Evolutionary conservation across 2,329 filamentous ascomycete genomes (phyloP).

Genomic region (Fusarium duplospermum): DNA sequence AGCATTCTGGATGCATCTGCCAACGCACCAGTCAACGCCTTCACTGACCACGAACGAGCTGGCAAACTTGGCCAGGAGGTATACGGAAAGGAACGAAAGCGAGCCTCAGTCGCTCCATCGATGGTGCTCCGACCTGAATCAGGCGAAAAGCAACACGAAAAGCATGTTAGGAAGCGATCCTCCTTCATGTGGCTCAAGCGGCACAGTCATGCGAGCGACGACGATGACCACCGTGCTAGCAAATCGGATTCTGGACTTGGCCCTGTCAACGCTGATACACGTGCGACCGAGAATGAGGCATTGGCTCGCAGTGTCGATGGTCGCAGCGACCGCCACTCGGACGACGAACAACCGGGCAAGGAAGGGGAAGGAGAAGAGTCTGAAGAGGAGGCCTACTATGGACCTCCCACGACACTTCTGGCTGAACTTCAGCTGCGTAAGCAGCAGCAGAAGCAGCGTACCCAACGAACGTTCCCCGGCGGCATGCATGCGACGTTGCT

Average conservation of each 20-base stretch:
- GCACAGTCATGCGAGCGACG: conserved; percentile 46
- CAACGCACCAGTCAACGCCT: conserved; percentile 87
- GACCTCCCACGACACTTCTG: conserved; percentile 87
- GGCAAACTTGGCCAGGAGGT: conserved; percentile 81
- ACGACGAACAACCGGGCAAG: conserved; percentile 51
- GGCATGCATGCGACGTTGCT: conserved; percentile 93
- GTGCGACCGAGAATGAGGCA: conserved; percentile 33
- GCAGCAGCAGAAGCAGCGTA: conserved; percentile 85
- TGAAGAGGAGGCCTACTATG: conserved; percentile 67
- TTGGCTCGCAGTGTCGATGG: conserved; percentile 46
- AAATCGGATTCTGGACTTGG: conserved; percentile 40
- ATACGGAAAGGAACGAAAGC: conserved; percentile 72
- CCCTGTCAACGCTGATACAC: conserved; percentile 43
- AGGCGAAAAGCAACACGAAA: conserved; percentile 39
- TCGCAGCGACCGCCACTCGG: conserved; percentile 38
- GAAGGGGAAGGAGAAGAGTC: conserved; percentile 59
- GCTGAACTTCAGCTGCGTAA: conserved; percentile 94
- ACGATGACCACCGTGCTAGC: conserved; percentile 38
- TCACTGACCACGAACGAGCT: conserved; percentile 88
- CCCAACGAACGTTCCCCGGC: conserved; percentile 72
- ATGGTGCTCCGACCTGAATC: conserved; percentile 39
- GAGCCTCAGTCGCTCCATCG: conserved; percentile 51
- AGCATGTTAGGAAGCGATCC: conserved; percentile 57
- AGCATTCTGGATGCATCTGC: conserved; percentile 92
- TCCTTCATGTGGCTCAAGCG: conserved; percentile 63